A percentile compares a stretch with the other conserved stretches of the same genome.
Conservation (phyloP, 2,329 filamentous ascomycete species). For the Hortaea sp. region DNA sequence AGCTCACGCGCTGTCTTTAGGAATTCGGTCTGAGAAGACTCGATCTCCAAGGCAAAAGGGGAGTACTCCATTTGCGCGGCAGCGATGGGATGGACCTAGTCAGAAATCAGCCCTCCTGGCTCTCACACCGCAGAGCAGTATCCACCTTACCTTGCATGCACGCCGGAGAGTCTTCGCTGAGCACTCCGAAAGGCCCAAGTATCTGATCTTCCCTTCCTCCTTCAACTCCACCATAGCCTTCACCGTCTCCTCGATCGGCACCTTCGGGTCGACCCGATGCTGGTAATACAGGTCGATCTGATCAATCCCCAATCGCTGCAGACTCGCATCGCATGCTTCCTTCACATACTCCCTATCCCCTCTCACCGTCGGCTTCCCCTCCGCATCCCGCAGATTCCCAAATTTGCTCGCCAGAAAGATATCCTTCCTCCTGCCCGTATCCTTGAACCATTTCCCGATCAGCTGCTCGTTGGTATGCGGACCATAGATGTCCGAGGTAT, state of each 20-base stretch:
- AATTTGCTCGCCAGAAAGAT: conserved; percentile 35
- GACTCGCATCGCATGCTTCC: conserved; percentile 26
- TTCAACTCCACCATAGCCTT: conserved; percentile 36
- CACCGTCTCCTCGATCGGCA: conserved; percentile 36
- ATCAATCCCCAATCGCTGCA: conserved; percentile 28
- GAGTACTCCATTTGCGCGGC: conserved; percentile 47
- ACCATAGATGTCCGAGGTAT: conserved; percentile 22
- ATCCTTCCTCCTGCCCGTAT: conserved; percentile 28
- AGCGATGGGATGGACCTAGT: conserved; percentile 37
- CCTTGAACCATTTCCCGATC: conserved; percentile 32
- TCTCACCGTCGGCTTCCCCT: conserved; percentile 16
- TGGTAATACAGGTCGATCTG: conserved; percentile 36
- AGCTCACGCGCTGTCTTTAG: conserved; percentile 39
- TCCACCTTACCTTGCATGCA: conserved; percentile 28
- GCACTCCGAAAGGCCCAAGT: conserved; percentile 43
- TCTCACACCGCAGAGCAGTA: too few species aligned
- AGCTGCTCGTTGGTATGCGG: conserved; percentile 23
- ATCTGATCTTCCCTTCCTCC: conserved; percentile 44
- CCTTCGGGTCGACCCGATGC: conserved; percentile 34
- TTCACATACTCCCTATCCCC: conserved; percentile 30
- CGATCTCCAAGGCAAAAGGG: conserved; percentile 41
- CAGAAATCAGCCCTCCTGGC: not conserved
- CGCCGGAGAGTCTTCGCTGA: conserved; percentile 40
- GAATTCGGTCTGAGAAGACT: conserved; percentile 30
- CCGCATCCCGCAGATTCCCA: conserved; percentile 14